Evolutionary conservation across 2,329 filamentous ascomycete species (phyloP).

Genomic region (Daldinia eschscholtzii): DNA sequence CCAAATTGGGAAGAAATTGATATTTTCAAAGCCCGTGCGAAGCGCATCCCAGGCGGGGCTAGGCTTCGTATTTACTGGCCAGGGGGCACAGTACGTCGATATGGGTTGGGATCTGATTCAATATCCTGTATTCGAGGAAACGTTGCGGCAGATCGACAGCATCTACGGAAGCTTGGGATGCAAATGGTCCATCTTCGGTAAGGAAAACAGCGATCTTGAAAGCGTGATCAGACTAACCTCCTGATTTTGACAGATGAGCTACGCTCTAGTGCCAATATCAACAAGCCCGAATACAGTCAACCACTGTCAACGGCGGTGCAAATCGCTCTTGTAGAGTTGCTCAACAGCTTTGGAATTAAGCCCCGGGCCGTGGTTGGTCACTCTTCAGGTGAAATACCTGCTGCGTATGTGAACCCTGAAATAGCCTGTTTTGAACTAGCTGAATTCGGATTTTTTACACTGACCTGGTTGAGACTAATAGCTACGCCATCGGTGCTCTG

Average conservation of each 20-base stretch:
- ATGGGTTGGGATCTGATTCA: constrained; percentile 44
- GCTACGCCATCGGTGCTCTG: constrained; percentile 47
- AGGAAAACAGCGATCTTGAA: not conserved
- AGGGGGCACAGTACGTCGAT: constrained; percentile 45
- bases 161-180: constrained; percentile 30
- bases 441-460: not conserved
- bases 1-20: not conserved
- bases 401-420: constrained; percentile 40
- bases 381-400: constrained; percentile 55
- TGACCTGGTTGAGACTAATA: constrained; percentile 1
- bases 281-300: constrained; percentile 46
- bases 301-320: constrained; percentile 51
- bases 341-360: constrained; percentile 42
- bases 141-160: constrained; percentile 21
- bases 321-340: constrained; percentile 51
- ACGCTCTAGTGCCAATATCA: constrained; percentile 29
- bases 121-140: constrained; percentile 39
- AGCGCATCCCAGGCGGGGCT: not conserved
- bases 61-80: constrained; percentile 50
- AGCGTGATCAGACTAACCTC: not conserved
- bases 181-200: constrained; percentile 41
- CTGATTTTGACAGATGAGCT: constrained; percentile 12
- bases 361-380: constrained; percentile 50
- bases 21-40: not conserved
- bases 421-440: not conserved